A percentile compares a stretch with the other conserved stretches of the same genome.
Evolutionary conservation across 176 grass and related monocot genomes (phyloP).

Genomic region (Paspalum notatum): DNA sequence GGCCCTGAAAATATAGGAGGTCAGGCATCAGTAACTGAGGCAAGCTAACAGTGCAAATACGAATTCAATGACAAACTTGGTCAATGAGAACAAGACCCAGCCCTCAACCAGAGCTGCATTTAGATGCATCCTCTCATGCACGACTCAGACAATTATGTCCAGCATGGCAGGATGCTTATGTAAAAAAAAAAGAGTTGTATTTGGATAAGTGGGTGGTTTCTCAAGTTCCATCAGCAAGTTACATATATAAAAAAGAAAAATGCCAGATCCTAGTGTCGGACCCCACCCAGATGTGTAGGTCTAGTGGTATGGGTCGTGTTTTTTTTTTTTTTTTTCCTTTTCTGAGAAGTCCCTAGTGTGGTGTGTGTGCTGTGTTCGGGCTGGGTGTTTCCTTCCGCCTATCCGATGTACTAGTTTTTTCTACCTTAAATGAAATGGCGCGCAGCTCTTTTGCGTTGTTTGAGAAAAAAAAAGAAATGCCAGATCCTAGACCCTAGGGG

Average conservation of each 20-base stretch:
- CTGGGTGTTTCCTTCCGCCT: no score
- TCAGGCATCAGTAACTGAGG: not conserved
- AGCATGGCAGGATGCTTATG: not conserved
- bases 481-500: not conserved
- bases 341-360: no score
- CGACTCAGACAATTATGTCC: not conserved
- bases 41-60: not conserved
- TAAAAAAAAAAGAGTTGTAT: no score
- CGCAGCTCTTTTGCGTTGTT: no score
- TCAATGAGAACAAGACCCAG: not conserved
- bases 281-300: no score
- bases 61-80: not conserved
- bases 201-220: not conserved
- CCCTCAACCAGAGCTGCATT: not conserved
- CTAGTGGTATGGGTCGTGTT: no score
- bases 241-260: not conserved
- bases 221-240: not conserved
- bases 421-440: no score
- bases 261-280: no score
- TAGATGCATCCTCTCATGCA: not conserved
- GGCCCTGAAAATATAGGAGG: conserved; percentile 53
- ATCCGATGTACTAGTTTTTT: no score
- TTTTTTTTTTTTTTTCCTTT: no score
- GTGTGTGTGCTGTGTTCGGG: no score
- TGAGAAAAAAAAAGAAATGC: not conserved